phyloP scores from a whole-genome alignment of 345 rosid species.

The Citrus glauca region DNA sequence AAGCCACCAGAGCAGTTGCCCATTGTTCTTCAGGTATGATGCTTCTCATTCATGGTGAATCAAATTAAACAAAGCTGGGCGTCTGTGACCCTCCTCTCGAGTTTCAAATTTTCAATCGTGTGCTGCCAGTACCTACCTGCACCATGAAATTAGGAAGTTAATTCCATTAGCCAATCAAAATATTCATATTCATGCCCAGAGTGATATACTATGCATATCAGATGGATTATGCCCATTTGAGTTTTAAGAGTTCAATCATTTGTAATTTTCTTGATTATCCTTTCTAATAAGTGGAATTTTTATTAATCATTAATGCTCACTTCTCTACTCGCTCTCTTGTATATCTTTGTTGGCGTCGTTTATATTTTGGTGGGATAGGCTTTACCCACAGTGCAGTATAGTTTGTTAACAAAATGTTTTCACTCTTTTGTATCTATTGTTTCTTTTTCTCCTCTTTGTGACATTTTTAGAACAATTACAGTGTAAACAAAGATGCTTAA shows the following conservation, averaged over 20 bases:
- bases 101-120: neutral
- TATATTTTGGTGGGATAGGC: neutral
- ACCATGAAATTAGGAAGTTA: neutral
- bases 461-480: neutral
- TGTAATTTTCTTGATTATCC: neutral
- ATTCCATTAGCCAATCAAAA: neutral
- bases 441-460: neutral
- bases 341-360: neutral
- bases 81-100: neutral
- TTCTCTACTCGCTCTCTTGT: neutral
- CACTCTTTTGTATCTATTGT: neutral
- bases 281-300: neutral
- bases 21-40: conserved; percentile 92
- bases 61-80: neutral
- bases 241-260: neutral
- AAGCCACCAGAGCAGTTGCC: conserved; percentile 99
- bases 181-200: neutral
- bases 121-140: neutral
- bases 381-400: neutral
- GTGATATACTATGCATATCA: neutral
- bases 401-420: neutral
- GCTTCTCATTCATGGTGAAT: neutral
- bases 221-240: neutral
- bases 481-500: neutral
- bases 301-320: neutral